Base-by-base conservation (phyloP, 371 early-diverging fungal species). In the Blyttiomyces sp. region DNA sequence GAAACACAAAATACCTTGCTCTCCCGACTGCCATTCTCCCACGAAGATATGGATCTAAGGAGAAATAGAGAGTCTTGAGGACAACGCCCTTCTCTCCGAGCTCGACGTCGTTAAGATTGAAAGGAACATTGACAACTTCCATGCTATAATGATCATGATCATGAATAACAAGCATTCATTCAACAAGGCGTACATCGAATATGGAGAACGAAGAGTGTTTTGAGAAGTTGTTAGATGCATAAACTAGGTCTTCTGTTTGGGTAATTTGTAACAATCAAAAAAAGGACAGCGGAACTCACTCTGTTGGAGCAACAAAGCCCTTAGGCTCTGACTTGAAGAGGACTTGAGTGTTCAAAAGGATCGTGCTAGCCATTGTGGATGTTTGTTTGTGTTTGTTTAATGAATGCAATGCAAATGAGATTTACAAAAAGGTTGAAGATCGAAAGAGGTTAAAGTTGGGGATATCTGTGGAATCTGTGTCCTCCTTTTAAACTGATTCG, bases 31-130 rank as follows among this genome's bases (percentile, higher is more conserved):
- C 69, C 88, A 90, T 88, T 49, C 83, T 77, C 19, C 84, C 85
- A 59, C 88, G 85, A 66, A 74, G 68, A 61, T 70, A 70, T 6
- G 85, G 85, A 53, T 82, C 84, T 26, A 84, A 59, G 2, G 79
- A 77, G n/a, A 82, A 34, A 68, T 69, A 78, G 13, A 75, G 64
- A 63, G 70, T 70, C 62, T 85, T 82, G 17, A 87, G 24, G 3
- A 87, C 65, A 33, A 86, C 68, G 7, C 83, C 75, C 42, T 80
- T 83, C 16, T 85, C 74, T 13, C 67, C 67, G 26, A 87, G 71
- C 0, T 63, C 68, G 24, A 66, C 66, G 23, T 70, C 66, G 28
- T 77, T 75, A 16, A 76, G 67, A 49, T 80, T 74, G 43, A 84
- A 73, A n/a, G 73, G 62, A n/a, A 60, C 51, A 46, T 74, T 71